Base-by-base conservation (phyloP, 495 filamentous ascomycete genomes). In the Penicillium canescens region DNA sequence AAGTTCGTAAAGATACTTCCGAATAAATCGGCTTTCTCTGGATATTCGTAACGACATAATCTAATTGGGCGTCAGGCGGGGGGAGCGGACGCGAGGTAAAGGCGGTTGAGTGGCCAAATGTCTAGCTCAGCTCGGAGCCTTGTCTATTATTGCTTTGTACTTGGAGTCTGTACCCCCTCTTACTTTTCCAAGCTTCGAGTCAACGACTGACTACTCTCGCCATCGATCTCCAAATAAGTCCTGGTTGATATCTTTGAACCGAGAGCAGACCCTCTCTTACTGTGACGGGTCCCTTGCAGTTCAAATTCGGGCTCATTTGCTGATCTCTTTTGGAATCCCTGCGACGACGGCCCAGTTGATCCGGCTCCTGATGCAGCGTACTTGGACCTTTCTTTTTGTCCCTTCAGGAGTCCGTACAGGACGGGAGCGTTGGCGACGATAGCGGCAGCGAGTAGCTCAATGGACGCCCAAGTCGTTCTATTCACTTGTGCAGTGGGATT, bases 371-470 rank as follows among this genome's bases (percentile, higher is more conserved):
- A 54, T 21, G 51, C 51, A 14, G 35, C 42, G 23, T 54, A 39
- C 20, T 39, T 54, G 35, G 51, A 54, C 36, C 36, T 46, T 41
- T 54, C 42, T 14, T 9, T 28, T 1, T 23, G 51, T 41, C 51
- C 51, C 34, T 54, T 54, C n/a, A 54, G n/a, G 9, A 54, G 51
- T 21, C 53, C 56, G 42, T 67, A 78, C 6, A 78, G 56, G 1
- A 70, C 71, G 0, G 74, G 74, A 8, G 69, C 63, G 53, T 77
- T 78, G 11, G 74, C 72, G 3, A 78, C 75, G 16, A 77, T 70
- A 24, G 70, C 63, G 16, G 75, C 72, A 14, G 69, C 67, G n/a
- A 78, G 60, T 23, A 71, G 55, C 33, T 78, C 74, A 13, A 74
- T 60, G 2, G 67, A 71, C 12, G 68, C 74, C 73, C 74, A 77